Conservation (phyloP, 768 basidiomycete genomes). For the Boletellus emodensis region DNA sequence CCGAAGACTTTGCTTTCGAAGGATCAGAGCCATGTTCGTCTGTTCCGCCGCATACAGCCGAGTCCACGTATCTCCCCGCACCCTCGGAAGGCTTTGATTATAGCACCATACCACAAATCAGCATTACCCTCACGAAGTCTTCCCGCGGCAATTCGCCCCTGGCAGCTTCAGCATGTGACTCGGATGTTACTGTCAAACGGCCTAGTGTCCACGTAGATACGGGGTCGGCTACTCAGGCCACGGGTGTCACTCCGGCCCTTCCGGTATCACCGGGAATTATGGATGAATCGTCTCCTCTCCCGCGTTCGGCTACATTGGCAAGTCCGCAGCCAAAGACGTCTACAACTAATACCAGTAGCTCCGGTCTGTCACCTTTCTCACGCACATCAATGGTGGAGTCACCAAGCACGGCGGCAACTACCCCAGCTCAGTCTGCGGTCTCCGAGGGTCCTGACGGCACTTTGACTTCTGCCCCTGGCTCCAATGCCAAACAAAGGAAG, state of each 20-base stretch:
- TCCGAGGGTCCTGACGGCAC: slow-evolving; percentile 15
- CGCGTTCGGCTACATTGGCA: slow-evolving; percentile 15
- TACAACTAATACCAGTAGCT: slow-evolving; percentile 24
- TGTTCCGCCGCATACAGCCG: slow-evolving; percentile 11
- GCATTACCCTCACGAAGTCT: slow-evolving; percentile 28
- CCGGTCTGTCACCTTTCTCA: slow-evolving; percentile 28
- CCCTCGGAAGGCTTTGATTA: slow-evolving; percentile 9
- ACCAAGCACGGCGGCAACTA: slow-evolving; percentile 25
- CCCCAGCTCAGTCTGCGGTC: slow-evolving; percentile 23
- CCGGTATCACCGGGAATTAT: slow-evolving; percentile 12
- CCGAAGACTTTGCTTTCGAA: slow-evolving; percentile 24
- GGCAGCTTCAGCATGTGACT: slow-evolving; percentile 24
- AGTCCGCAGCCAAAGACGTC: slow-evolving; percentile 25
- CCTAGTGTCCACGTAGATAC: slow-evolving; percentile 30
- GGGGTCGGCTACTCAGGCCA: slow-evolving; percentile 21
- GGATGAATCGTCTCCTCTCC: slow-evolving; percentile 23
- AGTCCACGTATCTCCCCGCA: slow-evolving; percentile 13
- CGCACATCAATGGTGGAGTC: slow-evolving; percentile 24
- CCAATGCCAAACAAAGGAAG: slow-evolving; percentile 22
- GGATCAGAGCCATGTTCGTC: slow-evolving; percentile 16
- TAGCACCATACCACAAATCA: slow-evolving; percentile 28
- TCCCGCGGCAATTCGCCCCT: slow-evolving; percentile 29
- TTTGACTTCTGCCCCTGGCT: slow-evolving; percentile 12
- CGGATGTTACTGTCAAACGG: slow-evolving; percentile 23
- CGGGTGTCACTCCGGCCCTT: slow-evolving; percentile 9